Conservation (phyloP, 2,329 filamentous ascomycete genomes). For the Ophiocordyceps sinensis region DNA sequence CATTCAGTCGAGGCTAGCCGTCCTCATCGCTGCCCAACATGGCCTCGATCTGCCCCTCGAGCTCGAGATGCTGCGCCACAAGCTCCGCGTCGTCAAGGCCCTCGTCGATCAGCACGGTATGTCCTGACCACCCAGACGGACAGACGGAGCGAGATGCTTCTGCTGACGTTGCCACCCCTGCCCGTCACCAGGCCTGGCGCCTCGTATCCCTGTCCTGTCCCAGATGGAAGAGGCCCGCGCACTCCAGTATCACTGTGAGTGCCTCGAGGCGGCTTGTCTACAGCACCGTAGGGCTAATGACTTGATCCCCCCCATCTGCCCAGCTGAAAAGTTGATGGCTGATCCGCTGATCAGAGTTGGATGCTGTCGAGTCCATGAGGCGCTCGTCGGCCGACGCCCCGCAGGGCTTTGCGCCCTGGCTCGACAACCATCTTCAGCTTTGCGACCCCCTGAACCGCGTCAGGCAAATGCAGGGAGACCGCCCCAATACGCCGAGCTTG, state of each 20-base stretch:
- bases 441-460: conserved; percentile 30
- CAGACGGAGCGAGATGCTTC: neutral
- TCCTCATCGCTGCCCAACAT: conserved; percentile 31
- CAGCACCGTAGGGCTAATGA: conserved; percentile 16
- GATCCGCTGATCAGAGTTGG: conserved; percentile 11
- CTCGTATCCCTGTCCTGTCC: conserved; percentile 29
- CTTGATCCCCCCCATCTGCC: conserved; percentile 1
- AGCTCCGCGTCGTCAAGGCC: conserved; percentile 32
- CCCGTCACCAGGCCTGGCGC: conserved; percentile 10
- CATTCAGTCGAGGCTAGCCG: conserved; percentile 34
- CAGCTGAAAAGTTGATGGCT: neutral
- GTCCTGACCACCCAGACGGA: conserved; percentile 1
- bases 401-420: conserved; percentile 33
- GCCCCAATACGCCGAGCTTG: neutral
- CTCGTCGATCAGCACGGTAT: conserved; percentile 36
- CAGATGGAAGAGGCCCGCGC: conserved; percentile 42
- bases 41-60: conserved; percentile 32
- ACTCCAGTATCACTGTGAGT: conserved; percentile 44
- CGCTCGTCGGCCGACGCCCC: conserved; percentile 20
- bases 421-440: conserved; percentile 34
- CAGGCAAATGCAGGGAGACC: conserved; percentile 1
- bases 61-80: conserved; percentile 40
- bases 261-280: conserved; percentile 37
- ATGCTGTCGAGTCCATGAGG: conserved; percentile 16
- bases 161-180: neutral